Evolutionary conservation across 2,329 filamentous ascomycete genomes (phyloP).

Genomic region (Aspergillus pseudonomiae): DNA sequence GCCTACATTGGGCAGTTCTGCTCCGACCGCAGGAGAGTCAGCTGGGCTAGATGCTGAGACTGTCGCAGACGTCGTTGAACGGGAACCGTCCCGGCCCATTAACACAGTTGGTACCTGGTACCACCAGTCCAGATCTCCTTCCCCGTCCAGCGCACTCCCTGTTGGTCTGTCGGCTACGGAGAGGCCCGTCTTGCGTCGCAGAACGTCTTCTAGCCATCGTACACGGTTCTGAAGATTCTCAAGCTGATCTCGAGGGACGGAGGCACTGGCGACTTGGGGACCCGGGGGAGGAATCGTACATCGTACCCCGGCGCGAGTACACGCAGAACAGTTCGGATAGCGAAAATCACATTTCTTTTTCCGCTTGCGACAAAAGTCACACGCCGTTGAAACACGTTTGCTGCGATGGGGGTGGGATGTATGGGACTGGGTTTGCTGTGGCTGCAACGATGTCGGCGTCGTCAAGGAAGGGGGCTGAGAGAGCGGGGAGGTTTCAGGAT

Average conservation of each 20-base stretch:
- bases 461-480: constrained; percentile 10
- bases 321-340: constrained; percentile 45
- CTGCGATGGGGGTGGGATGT: constrained; percentile 23
- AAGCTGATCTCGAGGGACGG: constrained; percentile 43
- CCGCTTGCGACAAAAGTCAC: constrained; percentile 44
- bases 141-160: constrained; percentile 36
- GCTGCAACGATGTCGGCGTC: constrained; percentile 16
- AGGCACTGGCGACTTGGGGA: constrained; percentile 40
- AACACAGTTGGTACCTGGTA: constrained; percentile 43
- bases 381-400: constrained; percentile 44
- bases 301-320: constrained; percentile 43
- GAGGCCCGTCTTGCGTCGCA: constrained; percentile 40
- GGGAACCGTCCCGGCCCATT: constrained; percentile 33
- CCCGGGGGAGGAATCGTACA: constrained; percentile 44
- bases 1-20: constrained; percentile 42
- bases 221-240: constrained; percentile 45
- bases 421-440: constrained; percentile 2
- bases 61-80: constrained; percentile 22
- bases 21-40: constrained; percentile 26
- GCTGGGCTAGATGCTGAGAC: constrained; percentile 15
- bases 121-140: constrained; percentile 41
- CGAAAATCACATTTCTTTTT: constrained; percentile 48
- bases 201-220: constrained; percentile 41
- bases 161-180: constrained; percentile 37
- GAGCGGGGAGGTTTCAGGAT: constrained; percentile 5